phyloP scores from a whole-genome alignment of 1,284 basidiomycete genomes.

The Fomitopsis palustris region DNA sequence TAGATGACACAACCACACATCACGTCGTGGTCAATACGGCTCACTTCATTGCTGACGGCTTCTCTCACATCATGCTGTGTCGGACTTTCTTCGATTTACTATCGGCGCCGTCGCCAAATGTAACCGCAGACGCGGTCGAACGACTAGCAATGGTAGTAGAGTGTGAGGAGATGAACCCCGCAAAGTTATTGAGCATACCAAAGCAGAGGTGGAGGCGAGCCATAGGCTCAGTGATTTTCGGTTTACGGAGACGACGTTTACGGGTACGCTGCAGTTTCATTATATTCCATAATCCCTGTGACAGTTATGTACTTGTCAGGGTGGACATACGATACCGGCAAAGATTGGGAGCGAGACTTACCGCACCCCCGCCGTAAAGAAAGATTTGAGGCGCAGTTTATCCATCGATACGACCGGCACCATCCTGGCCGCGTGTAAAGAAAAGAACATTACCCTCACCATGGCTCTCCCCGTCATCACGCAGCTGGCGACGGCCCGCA shows the following conservation, averaged over 20 bases:
- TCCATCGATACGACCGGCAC: slow-evolving; percentile 8
- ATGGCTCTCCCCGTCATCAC: slow-evolving; percentile 45
- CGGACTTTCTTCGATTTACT: slow-evolving; percentile 45
- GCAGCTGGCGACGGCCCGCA: slow-evolving; percentile 52
- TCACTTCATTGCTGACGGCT: slow-evolving; percentile 48
- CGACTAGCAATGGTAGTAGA: slow-evolving; percentile 41
- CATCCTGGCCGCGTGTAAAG: slow-evolving; percentile 38
- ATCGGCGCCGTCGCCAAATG: slow-evolving; percentile 18
- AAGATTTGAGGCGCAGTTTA: not conserved
- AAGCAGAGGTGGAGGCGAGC: slow-evolving; percentile 46
- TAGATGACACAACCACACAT: slow-evolving; percentile 23
- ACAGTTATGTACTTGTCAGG: slow-evolving; percentile 30
- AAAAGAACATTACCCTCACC: slow-evolving; percentile 45
- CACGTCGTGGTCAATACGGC: slow-evolving; percentile 42
- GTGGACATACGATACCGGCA: slow-evolving; percentile 52
- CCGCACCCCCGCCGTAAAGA: slow-evolving; percentile 33
- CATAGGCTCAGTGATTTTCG: slow-evolving; percentile 37
- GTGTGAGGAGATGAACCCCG: slow-evolving; percentile 35
- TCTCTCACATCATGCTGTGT: slow-evolving; percentile 38
- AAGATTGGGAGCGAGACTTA: slow-evolving; percentile 31
- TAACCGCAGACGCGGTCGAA: slow-evolving; percentile 27
- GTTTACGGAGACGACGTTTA: slow-evolving; percentile 29
- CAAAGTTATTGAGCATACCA: slow-evolving; percentile 28
- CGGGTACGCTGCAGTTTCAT: slow-evolving; percentile 25
- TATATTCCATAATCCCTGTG: not conserved